These are phyloP conservation scores for Fraxinus velutina DNA, from an alignment of 305 asterid genomes.

Conservation along the genomic window DNA sequence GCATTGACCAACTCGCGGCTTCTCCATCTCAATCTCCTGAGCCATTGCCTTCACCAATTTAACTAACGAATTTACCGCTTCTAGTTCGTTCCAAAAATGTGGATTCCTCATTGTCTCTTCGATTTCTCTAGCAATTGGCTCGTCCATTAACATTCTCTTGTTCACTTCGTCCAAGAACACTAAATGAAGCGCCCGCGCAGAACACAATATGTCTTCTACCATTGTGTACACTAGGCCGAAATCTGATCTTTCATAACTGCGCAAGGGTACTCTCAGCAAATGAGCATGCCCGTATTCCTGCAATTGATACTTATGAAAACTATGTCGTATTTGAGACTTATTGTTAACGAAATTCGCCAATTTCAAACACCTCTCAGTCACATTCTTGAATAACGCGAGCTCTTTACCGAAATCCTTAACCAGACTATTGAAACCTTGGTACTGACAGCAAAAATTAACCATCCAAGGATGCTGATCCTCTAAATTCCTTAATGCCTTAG, in stretches of 20 bases:
- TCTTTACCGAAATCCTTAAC: slow-evolving; percentile 73
- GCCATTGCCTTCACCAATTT: slow-evolving; percentile 61
- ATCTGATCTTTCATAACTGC: slow-evolving; percentile 47
- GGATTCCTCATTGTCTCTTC: slow-evolving; percentile 82
- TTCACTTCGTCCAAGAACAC: slow-evolving; percentile 64
- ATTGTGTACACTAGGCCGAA: slow-evolving; percentile 50
- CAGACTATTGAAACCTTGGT: slow-evolving; percentile 61
- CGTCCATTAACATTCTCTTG: slow-evolving; percentile 58
- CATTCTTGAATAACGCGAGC: slow-evolving; percentile 69
- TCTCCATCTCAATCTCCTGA: slow-evolving; percentile 67
- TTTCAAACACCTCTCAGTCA: slow-evolving; percentile 56
- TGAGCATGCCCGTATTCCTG: slow-evolving; percentile 80
- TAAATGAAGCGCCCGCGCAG: slow-evolving; percentile 73
- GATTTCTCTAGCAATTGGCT: slow-evolving; percentile 58
- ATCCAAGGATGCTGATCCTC: slow-evolving; percentile 86
- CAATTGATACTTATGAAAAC: slow-evolving; percentile 64
- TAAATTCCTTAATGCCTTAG: slow-evolving; percentile 63
- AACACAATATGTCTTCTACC: slow-evolving; percentile 73
- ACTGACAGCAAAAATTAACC: slow-evolving; percentile 85
- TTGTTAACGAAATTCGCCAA: slow-evolving; percentile 63
- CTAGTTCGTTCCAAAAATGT: slow-evolving; percentile 81
- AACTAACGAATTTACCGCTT: slow-evolving; percentile 67
- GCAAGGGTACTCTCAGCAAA: slow-evolving; percentile 51
- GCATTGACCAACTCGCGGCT: slow-evolving; percentile 82
- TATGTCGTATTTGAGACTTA: slow-evolving; percentile 58